A percentile compares a stretch with the other conserved stretches of the same genome.
Conservation (phyloP, 495 filamentous ascomycete genomes). For the Podospora australis region DNA sequence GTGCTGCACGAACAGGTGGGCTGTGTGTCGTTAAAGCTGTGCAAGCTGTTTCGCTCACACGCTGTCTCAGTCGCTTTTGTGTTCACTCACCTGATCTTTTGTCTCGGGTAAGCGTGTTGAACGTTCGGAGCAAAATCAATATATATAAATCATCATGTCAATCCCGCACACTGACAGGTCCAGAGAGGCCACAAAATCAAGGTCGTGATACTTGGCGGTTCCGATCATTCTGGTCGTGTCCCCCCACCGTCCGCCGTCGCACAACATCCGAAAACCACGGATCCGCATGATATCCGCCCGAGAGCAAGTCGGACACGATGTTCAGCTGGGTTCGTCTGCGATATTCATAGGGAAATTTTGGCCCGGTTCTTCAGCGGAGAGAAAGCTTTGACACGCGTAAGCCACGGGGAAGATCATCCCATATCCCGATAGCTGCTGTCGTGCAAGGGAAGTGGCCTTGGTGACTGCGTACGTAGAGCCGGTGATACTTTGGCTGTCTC, state of each 20-base stretch:
- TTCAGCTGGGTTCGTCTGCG: slow-evolving; percentile 8
- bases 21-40: background rate
- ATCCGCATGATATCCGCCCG: slow-evolving; percentile 1
- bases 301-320: background rate
- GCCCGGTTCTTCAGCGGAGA: background rate
- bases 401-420: background rate
- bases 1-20: background rate
- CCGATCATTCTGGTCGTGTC: slow-evolving; percentile 2
- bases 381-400: background rate
- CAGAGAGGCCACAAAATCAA: background rate
- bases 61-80: background rate
- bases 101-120: slow-evolving; percentile 6
- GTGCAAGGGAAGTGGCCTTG: slow-evolving; percentile 4
- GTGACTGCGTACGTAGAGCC: slow-evolving; percentile 8
- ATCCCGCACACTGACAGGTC: background rate
- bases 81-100: background rate
- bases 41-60: too few relatives aligned
- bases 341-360: background rate
- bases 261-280: background rate
- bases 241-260: background rate
- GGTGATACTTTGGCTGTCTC: slow-evolving; percentile 1
- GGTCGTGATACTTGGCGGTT: slow-evolving; percentile 7
- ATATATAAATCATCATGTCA: background rate
- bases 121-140: background rate
- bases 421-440: background rate